phyloP scores from a whole-genome alignment of 306 rosid species.

The Dryas octopetala region DNA sequence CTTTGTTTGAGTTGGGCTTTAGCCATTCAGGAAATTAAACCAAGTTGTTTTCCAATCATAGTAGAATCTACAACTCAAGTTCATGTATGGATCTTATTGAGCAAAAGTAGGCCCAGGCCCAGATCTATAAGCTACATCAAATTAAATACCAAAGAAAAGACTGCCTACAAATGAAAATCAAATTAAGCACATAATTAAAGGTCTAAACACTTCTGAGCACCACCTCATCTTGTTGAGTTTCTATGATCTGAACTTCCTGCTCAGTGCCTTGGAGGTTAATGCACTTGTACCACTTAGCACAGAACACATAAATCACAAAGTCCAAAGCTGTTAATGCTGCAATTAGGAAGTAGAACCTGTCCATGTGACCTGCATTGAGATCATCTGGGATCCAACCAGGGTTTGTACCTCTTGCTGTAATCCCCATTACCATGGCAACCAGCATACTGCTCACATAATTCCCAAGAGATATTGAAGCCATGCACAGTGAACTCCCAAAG shows the following conservation, averaged over 20 bases:
- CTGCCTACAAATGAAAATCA: background rate
- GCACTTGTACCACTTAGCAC: conserved; percentile 56
- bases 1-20: background rate
- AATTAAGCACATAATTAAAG: background rate
- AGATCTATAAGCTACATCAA: too few species aligned
- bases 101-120: too few species aligned
- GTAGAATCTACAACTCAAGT: too few species aligned
- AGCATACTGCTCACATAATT: conserved; percentile 63
- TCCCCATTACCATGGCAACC: conserved; percentile 52
- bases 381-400: conserved; percentile 74
- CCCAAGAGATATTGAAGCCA: conserved; percentile 74
- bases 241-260: background rate
- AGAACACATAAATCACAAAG: conserved; percentile 40
- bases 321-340: conserved; percentile 53
- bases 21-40: background rate
- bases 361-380: conserved; percentile 60
- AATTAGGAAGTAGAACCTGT: conserved; percentile 67
- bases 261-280: conserved; percentile 23
- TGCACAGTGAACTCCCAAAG: conserved; percentile 78
- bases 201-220: conserved; percentile 11
- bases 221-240: background rate
- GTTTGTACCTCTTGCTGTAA: conserved; percentile 43
- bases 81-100: too few species aligned
- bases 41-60: background rate
- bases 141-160: background rate